Evolutionary conservation across 192 early-diverging fungal species (phyloP).

Genomic region (Chytriomyces sp.): DNA sequence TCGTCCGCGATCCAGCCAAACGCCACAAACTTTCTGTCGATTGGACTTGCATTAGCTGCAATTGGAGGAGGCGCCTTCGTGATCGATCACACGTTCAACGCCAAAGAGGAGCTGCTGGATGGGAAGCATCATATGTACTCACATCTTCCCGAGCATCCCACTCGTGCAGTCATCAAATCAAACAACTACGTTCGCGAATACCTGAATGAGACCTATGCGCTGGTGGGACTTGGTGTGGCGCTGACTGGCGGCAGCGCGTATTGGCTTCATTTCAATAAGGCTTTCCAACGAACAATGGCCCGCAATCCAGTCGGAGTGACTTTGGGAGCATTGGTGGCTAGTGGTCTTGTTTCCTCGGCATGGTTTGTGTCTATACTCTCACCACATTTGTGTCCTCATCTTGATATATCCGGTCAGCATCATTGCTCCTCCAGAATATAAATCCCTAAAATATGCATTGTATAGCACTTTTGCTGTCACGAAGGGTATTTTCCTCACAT

Average conservation of each 20-base stretch:
- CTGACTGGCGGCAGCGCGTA: slow-evolving; percentile 9
- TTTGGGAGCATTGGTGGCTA: not conserved
- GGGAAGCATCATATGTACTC: not conserved
- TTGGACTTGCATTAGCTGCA: not conserved
- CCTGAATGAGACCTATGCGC: slow-evolving; percentile 5
- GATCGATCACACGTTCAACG: not conserved
- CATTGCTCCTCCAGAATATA: not conserved
- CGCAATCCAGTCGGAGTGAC: not conserved
- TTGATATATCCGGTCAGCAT: no score
- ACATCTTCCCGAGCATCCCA: not conserved
- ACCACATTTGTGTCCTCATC: no score
- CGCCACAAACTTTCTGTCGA: not conserved
- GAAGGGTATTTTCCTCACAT: slow-evolving; percentile 9
- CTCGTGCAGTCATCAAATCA: not conserved
- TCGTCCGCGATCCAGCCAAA: not conserved
- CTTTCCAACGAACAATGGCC: slow-evolving; percentile 11
- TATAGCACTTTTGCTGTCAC: not conserved
- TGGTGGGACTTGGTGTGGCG: slow-evolving; percentile 7
- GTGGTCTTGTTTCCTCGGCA: not conserved
- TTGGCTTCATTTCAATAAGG: not conserved
- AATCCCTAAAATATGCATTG: not conserved
- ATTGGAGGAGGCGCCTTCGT: not conserved
- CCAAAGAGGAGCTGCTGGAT: not conserved
- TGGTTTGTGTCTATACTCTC: no score
- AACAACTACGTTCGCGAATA: slow-evolving; percentile 23